phyloP scores from a whole-genome alignment of 1,139 yeast species.

The Taphrina flavorubra region DNA sequence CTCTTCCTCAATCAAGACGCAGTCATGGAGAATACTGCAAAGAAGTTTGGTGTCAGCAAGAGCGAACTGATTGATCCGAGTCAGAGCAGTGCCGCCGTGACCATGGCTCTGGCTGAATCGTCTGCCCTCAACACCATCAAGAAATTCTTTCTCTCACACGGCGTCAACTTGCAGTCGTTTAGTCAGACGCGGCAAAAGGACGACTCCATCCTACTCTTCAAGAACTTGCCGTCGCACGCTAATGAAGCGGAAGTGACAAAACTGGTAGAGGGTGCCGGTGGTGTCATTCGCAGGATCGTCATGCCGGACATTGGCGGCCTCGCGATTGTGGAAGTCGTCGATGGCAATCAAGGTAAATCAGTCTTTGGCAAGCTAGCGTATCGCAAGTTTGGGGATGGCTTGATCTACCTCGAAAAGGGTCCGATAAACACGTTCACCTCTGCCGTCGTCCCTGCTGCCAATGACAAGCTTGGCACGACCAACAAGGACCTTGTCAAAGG shows the following conservation, averaged over 20 bases:
- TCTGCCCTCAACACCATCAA: conserved; percentile 92
- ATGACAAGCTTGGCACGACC: conserved; percentile 50
- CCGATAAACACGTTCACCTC: conserved; percentile 74
- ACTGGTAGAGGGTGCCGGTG: conserved; percentile 78
- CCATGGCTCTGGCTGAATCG: conserved; percentile 97
- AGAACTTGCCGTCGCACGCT: conserved; percentile 89
- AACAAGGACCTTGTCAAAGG: conserved; percentile 25
- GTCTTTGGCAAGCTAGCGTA: conserved; percentile 89
- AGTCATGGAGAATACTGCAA: conserved; percentile 86
- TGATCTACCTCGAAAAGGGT: conserved; percentile 89
- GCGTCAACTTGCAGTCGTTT: conserved; percentile 81
- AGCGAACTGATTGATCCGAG: conserved; percentile 86
- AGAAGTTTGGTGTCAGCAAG: conserved; percentile 79
- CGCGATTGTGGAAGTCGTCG: conserved; percentile 91
- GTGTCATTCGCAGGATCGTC: conserved; percentile 68
- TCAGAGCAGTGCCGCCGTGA: conserved; percentile 87
- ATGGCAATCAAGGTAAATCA: conserved; percentile 79
- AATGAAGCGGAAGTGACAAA: conserved; percentile 79
- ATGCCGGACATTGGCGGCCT: conserved; percentile 98
- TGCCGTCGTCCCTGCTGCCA: conserved; percentile 51
- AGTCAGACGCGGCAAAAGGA: conserved; percentile 67
- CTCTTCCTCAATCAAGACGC: conserved; percentile 90
- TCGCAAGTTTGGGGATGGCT: conserved; percentile 82
- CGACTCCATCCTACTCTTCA: conserved; percentile 79
- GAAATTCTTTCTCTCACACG: conserved; percentile 79